phyloP scores from a whole-genome alignment of 208 protist genomes.

The Acanthamoeba lenticulata region DNA sequence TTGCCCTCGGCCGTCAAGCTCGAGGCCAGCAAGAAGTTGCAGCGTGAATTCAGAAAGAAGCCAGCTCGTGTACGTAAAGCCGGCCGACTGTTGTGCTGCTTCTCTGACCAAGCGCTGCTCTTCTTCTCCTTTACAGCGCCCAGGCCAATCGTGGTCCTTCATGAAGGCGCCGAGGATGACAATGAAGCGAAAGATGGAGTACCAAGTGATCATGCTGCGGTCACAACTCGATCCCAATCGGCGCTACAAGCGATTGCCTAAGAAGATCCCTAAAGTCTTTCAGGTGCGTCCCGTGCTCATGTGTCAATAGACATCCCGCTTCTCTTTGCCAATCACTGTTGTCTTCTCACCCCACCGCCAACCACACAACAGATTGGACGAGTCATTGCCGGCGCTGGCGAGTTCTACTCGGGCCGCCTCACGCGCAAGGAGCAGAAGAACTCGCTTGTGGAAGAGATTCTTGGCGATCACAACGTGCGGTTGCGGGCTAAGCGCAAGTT shows the following conservation, averaged over 20 bases:
- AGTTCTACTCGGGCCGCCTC: slow-evolving; percentile 53
- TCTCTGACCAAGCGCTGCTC: background rate
- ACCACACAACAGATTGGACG: slow-evolving; percentile 35
- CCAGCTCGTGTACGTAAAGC: background rate
- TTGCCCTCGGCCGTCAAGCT: background rate
- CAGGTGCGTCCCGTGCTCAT: background rate
- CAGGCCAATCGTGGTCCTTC: background rate
- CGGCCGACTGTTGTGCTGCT: background rate
- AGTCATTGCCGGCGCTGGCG: background rate
- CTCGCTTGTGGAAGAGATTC: slow-evolving; percentile 4
- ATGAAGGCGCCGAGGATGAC: background rate
- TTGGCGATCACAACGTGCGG: background rate
- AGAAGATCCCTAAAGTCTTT: slow-evolving; percentile 37
- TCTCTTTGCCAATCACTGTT: background rate
- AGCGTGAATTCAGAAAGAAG: background rate
- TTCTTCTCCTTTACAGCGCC: background rate
- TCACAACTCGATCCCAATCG: background rate
- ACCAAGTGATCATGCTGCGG: slow-evolving; percentile 39
- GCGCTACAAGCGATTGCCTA: slow-evolving; percentile 51
- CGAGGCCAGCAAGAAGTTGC: background rate
- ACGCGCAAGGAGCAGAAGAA: background rate
- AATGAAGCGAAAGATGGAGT: background rate
- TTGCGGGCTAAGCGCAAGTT: slow-evolving; percentile 38
- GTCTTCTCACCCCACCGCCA: background rate
- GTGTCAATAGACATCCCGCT: too few species aligned